Evolutionary conservation across 106 monocot species (phyloP).

Genomic region (Dioscorea alata): DNA sequence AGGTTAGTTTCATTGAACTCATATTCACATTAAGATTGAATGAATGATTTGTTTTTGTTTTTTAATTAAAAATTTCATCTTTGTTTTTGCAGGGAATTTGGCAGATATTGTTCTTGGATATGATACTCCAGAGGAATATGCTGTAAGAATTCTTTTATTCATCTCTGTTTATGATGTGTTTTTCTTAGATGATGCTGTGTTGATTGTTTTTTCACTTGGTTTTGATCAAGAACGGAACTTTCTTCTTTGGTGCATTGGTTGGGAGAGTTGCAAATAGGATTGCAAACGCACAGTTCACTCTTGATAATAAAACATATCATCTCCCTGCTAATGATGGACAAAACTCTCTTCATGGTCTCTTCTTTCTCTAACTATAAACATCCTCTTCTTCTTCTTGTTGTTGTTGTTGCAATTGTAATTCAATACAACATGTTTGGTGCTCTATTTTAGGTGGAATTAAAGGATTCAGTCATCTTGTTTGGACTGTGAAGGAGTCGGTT

Average conservation of each 20-base stretch:
- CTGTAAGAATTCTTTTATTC: conserved; percentile 23
- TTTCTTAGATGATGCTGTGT: neutral
- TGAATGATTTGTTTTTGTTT: too few species aligned
- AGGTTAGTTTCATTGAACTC: conserved; percentile 18
- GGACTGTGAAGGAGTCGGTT: conserved; percentile 22
- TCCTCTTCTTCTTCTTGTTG: neutral
- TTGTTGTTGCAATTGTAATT: neutral
- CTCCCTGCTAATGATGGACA: conserved; percentile 32
- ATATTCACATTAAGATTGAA: neutral
- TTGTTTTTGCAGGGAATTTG: conserved; percentile 44
- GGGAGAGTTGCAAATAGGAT: conserved; percentile 59
- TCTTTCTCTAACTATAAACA: neutral
- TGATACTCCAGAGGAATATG: conserved; percentile 39
- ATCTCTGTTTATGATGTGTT: neutral
- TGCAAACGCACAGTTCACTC: conserved; percentile 22
- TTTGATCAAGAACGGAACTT: conserved; percentile 24
- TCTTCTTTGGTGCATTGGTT: conserved; percentile 51
- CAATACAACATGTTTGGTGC: neutral
- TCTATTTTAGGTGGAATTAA: conserved; percentile 33
- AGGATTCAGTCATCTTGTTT: conserved; percentile 34
- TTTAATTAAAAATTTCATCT: neutral
- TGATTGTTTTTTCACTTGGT: neutral
- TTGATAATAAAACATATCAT: conserved; percentile 22
- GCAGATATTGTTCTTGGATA: conserved; percentile 66
- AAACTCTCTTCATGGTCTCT: conserved; percentile 39